Percentiles rank a stretch among this genome's conserved stretches.
Evolutionary conservation across 768 basidiomycete genomes (phyloP).

Genomic region (Lactarius pseudohatsudake): DNA sequence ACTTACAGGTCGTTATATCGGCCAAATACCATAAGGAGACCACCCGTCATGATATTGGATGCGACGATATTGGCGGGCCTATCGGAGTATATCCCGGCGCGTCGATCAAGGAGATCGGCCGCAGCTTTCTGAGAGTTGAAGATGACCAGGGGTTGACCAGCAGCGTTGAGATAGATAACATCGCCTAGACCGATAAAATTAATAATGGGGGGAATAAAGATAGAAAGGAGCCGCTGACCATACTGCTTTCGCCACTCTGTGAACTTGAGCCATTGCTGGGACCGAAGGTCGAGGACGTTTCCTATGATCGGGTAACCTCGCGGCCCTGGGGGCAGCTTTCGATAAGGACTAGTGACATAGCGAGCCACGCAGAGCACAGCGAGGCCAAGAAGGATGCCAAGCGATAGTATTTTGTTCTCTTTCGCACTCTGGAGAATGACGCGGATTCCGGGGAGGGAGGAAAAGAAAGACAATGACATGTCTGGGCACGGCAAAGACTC

Average conservation of each 20-base stretch:
- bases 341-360: constrained; percentile 23
- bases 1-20: constrained; percentile 26
- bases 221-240: neutral
- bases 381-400: constrained; percentile 21
- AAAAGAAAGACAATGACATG: constrained; percentile 2
- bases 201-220: neutral
- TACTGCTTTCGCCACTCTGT: constrained; percentile 26
- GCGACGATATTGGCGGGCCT: constrained; percentile 29
- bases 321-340: constrained; percentile 24
- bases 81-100: constrained; percentile 36
- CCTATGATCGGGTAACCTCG: constrained; percentile 26
- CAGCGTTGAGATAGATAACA: constrained; percentile 30
- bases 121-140: constrained; percentile 35
- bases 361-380: neutral
- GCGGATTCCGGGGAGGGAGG: neutral
- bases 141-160: constrained; percentile 31
- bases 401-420: constrained; percentile 20
- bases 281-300: constrained; percentile 22
- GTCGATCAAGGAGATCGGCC: constrained; percentile 35
- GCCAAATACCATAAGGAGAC: constrained; percentile 26
- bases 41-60: constrained; percentile 27
- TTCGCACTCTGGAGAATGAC: neutral
- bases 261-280: constrained; percentile 27
- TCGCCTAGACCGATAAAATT: constrained; percentile 7
- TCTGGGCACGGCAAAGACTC: neutral